A percentile compares a stretch with the other conserved stretches of the same genome.
These are phyloP conservation scores for Phytophthora brassicae DNA, from an alignment of 352 stramenopile species.

Conservation along the genomic window DNA sequence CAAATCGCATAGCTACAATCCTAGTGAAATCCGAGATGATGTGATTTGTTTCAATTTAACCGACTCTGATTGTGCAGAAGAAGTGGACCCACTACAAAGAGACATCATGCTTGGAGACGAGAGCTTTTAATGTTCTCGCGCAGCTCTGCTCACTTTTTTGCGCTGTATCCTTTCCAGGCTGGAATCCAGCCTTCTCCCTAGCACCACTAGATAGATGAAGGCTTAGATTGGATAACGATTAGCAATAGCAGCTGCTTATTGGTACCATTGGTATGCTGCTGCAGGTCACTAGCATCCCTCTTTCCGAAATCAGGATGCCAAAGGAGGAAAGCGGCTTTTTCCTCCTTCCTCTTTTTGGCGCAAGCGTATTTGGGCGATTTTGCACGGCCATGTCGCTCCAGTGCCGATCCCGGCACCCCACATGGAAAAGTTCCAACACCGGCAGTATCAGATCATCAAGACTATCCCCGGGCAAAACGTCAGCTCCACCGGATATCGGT, in stretches of 20 bases:
- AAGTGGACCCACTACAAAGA: too few species aligned
- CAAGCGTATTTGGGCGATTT: conserved; percentile 6
- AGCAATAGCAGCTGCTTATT: too few species aligned
- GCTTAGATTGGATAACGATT: too few species aligned
- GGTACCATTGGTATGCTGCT: too few species aligned
- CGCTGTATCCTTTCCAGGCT: neutral
- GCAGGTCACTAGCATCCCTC: neutral
- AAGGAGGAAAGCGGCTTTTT: conserved; percentile 5
- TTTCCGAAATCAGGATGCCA: neutral
- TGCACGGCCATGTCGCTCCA: conserved; percentile 15
- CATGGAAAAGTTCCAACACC: neutral
- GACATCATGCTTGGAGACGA: neutral
- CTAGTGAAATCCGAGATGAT: conserved; percentile 32
- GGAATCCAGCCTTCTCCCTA: too few species aligned
- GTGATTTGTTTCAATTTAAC: conserved; percentile 16
- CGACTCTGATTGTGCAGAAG: conserved; percentile 6
- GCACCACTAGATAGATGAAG: too few species aligned
- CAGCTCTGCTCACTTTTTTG: too few species aligned
- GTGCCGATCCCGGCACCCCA: neutral
- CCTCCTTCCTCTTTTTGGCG: conserved; percentile 13
- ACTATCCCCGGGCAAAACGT: conserved; percentile 14
- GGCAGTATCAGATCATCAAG: conserved; percentile 6
- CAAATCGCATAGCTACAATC: conserved; percentile 27
- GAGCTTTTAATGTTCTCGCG: too few species aligned
- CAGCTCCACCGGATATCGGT: conserved; percentile 6